These are phyloP conservation scores for Aaosphaeria arxii DNA, from an alignment of 2,329 filamentous ascomycete genomes.

Conservation along the genomic window DNA sequence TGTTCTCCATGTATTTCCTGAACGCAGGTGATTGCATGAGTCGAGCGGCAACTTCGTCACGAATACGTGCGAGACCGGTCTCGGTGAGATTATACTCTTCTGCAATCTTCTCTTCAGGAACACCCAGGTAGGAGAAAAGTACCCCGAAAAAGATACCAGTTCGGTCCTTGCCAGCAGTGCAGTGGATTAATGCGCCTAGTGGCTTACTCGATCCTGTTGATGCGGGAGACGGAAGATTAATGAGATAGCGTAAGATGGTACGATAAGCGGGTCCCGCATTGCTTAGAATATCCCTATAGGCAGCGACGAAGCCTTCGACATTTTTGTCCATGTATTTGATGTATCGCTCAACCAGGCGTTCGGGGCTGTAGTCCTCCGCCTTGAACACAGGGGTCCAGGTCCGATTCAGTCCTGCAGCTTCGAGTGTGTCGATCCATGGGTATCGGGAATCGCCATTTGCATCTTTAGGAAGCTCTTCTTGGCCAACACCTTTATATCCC, in stretches of 20 bases:
- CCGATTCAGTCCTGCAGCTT: slow-evolving; percentile 44
- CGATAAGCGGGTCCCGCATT: slow-evolving; percentile 47
- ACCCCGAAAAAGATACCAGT: slow-evolving; percentile 70
- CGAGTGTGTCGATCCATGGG: slow-evolving; percentile 19
- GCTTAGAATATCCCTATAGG: slow-evolving; percentile 1
- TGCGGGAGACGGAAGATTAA: slow-evolving; percentile 25
- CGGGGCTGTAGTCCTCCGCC: slow-evolving; percentile 60
- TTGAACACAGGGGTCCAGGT: slow-evolving; percentile 65
- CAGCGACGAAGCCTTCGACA: slow-evolving; percentile 29
- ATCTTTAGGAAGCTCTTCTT: slow-evolving; percentile 15
- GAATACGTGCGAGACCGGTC: slow-evolving; percentile 50
- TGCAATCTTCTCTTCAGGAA: slow-evolving; percentile 56
- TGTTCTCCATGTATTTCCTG: slow-evolving; percentile 16
- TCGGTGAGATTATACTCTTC: slow-evolving; percentile 69
- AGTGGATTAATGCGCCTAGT: slow-evolving; percentile 61
- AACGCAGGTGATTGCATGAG: slow-evolving; percentile 41
- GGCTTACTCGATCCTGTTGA: neutral
- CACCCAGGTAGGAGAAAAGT: slow-evolving; percentile 62
- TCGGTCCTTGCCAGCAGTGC: slow-evolving; percentile 74
- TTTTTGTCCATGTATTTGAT: slow-evolving; percentile 58
- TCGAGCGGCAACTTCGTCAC: slow-evolving; percentile 48
- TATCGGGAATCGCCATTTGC: slow-evolving; percentile 35
- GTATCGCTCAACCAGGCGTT: slow-evolving; percentile 60
- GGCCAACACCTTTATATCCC: slow-evolving; percentile 18
- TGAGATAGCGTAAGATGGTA: slow-evolving; percentile 62